A percentile compares a stretch with the other conserved stretches of the same genome.
Conservation (phyloP, 2,329 filamentous ascomycete species). For the Fusarium lyarnte region DNA sequence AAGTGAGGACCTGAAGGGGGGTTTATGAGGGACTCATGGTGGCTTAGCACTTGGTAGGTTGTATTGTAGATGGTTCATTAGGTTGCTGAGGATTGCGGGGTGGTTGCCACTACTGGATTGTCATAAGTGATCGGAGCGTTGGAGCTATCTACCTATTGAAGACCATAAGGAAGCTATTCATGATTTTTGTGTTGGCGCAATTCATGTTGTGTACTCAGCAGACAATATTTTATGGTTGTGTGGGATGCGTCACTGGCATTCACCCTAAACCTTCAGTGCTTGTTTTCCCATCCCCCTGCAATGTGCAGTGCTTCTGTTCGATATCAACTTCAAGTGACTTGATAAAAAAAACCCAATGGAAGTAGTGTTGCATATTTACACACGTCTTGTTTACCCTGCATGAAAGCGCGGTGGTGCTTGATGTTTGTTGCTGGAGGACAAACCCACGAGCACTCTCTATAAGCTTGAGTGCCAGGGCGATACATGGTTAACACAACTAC, state of each 20-base stretch:
- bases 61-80: background rate
- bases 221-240: background rate
- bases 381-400: fast-evolving
- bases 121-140: background rate
- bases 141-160: background rate
- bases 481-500: background rate
- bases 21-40: background rate
- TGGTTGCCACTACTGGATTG: background rate
- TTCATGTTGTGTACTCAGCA: background rate
- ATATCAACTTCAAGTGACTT: background rate
- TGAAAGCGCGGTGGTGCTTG: background rate
- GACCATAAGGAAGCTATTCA: too few species aligned
- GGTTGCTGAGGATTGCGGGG: background rate
- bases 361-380: background rate
- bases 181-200: background rate
- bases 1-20: background rate
- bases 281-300: background rate
- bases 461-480: background rate
- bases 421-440: too few species aligned
- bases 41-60: conserved; percentile 7
- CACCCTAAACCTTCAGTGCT: background rate
- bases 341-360: background rate
- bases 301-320: too few species aligned
- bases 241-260: too few species aligned
- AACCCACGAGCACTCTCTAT: too few species aligned